Percentiles rank a stretch among this genome's conserved stretches.
Evolutionary conservation across 2,329 filamentous ascomycete genomes (phyloP).

Genomic region (Colletotrichum caudatum): DNA sequence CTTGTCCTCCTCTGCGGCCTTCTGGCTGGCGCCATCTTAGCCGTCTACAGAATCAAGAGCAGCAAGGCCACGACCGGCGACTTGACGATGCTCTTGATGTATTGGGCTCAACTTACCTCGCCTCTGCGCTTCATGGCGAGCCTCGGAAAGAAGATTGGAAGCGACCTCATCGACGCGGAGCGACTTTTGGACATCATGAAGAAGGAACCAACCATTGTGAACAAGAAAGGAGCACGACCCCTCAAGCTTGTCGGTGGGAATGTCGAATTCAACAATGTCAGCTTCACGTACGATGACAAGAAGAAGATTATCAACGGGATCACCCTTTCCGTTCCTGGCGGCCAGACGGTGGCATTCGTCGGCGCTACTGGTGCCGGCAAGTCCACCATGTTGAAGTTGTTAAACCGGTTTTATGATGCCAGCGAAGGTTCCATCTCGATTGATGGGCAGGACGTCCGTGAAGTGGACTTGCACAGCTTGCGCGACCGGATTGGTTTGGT

Average conservation of each 20-base stretch:
- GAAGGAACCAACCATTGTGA: constrained; percentile 66
- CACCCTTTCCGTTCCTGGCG: constrained; percentile 62
- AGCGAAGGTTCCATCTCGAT: constrained; percentile 64
- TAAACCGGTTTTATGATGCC: constrained; percentile 71
- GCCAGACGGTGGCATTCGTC: constrained; percentile 70
- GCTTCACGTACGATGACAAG: constrained; percentile 70
- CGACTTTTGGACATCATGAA: constrained; percentile 69
- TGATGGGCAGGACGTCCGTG: constrained; percentile 68
- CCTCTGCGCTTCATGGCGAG: constrained; percentile 77
- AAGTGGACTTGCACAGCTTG: constrained; percentile 64
- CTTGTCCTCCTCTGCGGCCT: constrained; percentile 77
- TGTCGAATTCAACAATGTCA: constrained; percentile 67
- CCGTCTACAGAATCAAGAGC: constrained; percentile 75
- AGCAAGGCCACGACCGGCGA: constrained; percentile 71
- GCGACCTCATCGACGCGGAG: constrained; percentile 69
- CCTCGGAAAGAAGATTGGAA: constrained; percentile 67
- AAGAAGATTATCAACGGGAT: constrained; percentile 68
- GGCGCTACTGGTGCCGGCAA: constrained; percentile 71
- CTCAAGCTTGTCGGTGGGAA: constrained; percentile 65
- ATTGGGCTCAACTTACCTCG: constrained; percentile 79
- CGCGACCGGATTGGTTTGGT: constrained; percentile 68
- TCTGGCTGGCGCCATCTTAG: constrained; percentile 70
- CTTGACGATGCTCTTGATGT: constrained; percentile 78
- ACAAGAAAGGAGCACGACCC: constrained; percentile 62
- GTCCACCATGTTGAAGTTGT: constrained; percentile 68